Conservation (phyloP, 225 moss, liverwort and hornwort genomes). For the Bryum argenteum region DNA sequence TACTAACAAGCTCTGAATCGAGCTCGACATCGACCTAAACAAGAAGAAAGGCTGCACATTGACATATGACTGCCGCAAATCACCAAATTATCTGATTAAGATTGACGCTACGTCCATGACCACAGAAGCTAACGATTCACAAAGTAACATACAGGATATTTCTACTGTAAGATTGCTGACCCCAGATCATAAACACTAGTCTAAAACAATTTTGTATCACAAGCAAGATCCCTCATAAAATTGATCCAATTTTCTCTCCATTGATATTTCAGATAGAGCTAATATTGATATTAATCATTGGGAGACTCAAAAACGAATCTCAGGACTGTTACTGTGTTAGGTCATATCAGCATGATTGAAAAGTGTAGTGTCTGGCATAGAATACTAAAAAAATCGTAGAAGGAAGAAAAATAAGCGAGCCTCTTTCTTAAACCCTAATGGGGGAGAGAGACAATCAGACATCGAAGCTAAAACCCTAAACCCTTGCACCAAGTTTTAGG, state of each 20-base stretch:
- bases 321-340: no score
- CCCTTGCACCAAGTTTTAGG: background rate
- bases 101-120: background rate
- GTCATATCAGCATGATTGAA: no score
- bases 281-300: no score
- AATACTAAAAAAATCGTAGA: no score
- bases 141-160: background rate
- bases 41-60: background rate
- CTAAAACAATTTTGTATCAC: no score
- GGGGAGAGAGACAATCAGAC: background rate
- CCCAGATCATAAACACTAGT: background rate
- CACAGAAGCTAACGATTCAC: background rate
- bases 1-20: background rate
- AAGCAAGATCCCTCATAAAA: no score
- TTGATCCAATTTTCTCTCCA: no score
- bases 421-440: conserved; percentile 2
- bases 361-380: no score
- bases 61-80: background rate
- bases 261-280: no score
- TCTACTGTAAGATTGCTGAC: background rate
- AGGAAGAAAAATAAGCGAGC: background rate
- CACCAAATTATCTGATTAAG: background rate
- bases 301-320: no score
- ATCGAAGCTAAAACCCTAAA: conserved; percentile 20
- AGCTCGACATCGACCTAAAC: no score